Percentiles rank a stretch among this genome's conserved stretches.
phyloP scores from a whole-genome alignment of 805 yeast genomes.

The Henningerozyma blattae region DNA sequence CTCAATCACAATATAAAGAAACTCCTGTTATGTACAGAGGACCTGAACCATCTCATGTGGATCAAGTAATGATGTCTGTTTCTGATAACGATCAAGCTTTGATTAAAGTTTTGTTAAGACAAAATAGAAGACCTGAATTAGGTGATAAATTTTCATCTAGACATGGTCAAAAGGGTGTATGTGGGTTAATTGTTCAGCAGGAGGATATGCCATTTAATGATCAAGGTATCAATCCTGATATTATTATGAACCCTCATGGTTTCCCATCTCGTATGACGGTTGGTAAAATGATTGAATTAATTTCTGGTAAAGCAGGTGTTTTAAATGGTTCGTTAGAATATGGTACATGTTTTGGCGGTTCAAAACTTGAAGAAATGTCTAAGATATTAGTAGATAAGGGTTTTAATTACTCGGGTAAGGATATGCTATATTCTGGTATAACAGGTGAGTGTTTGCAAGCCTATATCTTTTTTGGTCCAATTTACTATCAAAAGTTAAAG shows the following conservation, averaged over 20 bases:
- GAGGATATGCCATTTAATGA: conserved; percentile 96
- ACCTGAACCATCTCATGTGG: conserved; percentile 91
- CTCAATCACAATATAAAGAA: conserved; percentile 58
- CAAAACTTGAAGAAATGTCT: conserved; percentile 93
- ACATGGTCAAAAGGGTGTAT: conserved; percentile 98
- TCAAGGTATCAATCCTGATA: conserved; percentile 85
- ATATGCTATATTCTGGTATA: conserved; percentile 93
- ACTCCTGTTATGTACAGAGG: conserved; percentile 87
- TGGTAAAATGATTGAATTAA: conserved; percentile 93
- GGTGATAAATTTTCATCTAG: conserved; percentile 97
- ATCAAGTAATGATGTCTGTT: conserved; percentile 95
- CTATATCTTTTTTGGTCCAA: conserved; percentile 96
- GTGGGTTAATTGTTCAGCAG: conserved; percentile 95
- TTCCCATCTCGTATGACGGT: conserved; percentile 99
- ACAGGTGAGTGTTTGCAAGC: conserved; percentile 97
- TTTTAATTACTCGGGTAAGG: conserved; percentile 90
- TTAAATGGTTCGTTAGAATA: conserved; percentile 82
- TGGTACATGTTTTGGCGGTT: conserved; percentile 98
- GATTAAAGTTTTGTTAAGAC: conserved; percentile 83
- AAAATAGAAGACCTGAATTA: conserved; percentile 92
- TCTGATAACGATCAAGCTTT: conserved; percentile 92
- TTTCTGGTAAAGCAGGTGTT: conserved; percentile 97
- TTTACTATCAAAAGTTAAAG: conserved; percentile 93
- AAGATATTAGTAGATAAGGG: conserved; percentile 82
- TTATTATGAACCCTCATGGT: conserved; percentile 98